Evolutionary conservation across 805 yeast genomes (phyloP), one percentile per base, ranked within the genome.

Genomic region (Scheffersomyces coipomensis): DNA sequence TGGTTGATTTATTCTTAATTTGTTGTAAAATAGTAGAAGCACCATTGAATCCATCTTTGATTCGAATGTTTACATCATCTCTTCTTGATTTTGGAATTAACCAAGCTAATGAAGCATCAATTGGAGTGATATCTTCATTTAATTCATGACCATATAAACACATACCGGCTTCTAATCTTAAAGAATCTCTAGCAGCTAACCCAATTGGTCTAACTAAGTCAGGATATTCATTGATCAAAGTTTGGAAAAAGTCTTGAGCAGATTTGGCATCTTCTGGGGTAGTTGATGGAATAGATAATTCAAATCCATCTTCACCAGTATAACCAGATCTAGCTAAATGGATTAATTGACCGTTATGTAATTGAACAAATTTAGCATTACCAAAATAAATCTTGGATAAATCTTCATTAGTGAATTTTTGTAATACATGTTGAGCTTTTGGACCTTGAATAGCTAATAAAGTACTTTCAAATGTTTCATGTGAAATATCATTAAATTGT

Each of bases 271-370:
- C 66, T 35, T 60, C 53, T 40, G 77, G 68, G 19, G 43, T 58
- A 12, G 57, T 34, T 2, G 73, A 66, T 5, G 88, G 84, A 44
- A 90, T 82, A 7, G 95, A 82, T 42, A 91, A 77, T 62, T 93
- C 99, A 62, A 93, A 91, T 1, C 99, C 99, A 60, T 93, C 99
- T 65, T 93, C 99, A 15, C 99, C 99, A 5, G 99, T 93, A 70
- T 93, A 93, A 2, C 99, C 99, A 18, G 95, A 87, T 63, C 99
- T 82, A 3, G 96, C 86, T n/a, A 89, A 75, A 56, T 89, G 95
- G 37, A 85, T 71, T 36, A 71, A 67, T 21, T 66, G 60, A 44
- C 60, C 56, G 38, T 64, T 69, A 53, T 60, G 68, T 23, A 75
- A 57, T 22, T 62, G 62, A 38, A 77, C 63, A 52, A 71, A 78